A percentile compares a stretch with the other conserved stretches of the same genome.
These are phyloP conservation scores for Leccinum uliginosum DNA, from an alignment of 768 basidiomycete genomes.

Conservation along the genomic window DNA sequence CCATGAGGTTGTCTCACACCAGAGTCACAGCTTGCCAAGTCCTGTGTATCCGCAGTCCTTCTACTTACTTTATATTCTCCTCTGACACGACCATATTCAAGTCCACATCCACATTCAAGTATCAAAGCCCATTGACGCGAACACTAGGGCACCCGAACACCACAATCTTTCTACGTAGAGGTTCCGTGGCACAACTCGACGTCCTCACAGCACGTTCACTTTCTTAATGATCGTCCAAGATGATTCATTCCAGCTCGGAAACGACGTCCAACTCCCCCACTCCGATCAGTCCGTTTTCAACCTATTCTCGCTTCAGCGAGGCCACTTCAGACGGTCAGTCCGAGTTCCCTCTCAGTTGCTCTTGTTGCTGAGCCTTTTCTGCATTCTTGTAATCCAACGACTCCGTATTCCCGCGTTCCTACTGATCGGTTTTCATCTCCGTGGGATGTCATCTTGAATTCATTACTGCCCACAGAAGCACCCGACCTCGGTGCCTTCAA, in stretches of 20 bases:
- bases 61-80: background rate
- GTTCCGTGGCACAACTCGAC: background rate
- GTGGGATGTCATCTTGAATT: background rate
- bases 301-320: constrained; percentile 39
- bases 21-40: constrained; percentile 7
- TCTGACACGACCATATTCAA: background rate
- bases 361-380: constrained; percentile 3
- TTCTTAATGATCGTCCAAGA: constrained; percentile 20
- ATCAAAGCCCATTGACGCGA: background rate
- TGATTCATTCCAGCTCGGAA: constrained; percentile 35
- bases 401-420: constrained; percentile 2
- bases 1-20: constrained; percentile 4
- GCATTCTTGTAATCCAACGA: background rate
- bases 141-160: background rate
- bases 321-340: constrained; percentile 48
- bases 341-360: background rate
- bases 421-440: constrained; percentile 12
- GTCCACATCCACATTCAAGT: background rate
- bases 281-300: constrained; percentile 37
- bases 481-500: constrained; percentile 74
- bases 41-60: background rate
- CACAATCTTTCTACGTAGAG: background rate
- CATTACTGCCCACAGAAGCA: constrained; percentile 38
- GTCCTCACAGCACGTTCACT: background rate
- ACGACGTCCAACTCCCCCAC: constrained; percentile 32